phyloP scores from a whole-genome alignment of 1,284 basidiomycete species.

The Ceratobasidium sp. region DNA sequence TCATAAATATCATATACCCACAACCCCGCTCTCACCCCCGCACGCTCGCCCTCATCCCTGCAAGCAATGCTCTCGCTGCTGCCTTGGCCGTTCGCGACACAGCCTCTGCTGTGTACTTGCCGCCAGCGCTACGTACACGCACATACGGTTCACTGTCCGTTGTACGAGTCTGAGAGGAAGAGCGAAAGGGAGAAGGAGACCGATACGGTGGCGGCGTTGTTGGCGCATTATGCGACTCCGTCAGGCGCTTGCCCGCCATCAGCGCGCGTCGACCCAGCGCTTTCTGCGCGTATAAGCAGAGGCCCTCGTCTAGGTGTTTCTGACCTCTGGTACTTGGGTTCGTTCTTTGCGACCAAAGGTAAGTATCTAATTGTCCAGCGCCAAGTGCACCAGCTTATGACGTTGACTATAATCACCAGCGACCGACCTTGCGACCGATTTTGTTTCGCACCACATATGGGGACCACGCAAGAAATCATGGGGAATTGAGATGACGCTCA shows the following conservation, averaged over 20 bases:
- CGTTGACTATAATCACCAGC: constrained; percentile 61
- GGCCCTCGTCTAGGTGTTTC: constrained; percentile 68
- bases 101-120: constrained; percentile 14
- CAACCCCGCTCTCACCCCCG: constrained; percentile 5
- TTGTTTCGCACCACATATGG: constrained; percentile 78
- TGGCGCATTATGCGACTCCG: constrained; percentile 75
- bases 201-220: constrained; percentile 55
- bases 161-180: background rate
- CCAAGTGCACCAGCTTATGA: constrained; percentile 14
- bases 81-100: constrained; percentile 34
- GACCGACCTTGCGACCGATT: constrained; percentile 74
- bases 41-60: background rate
- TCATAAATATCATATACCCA: background rate
- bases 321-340: constrained; percentile 77
- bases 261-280: constrained; percentile 73
- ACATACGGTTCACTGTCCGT: constrained; percentile 6
- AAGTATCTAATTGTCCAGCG: constrained; percentile 49
- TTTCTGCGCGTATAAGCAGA: constrained; percentile 65
- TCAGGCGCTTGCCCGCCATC: constrained; percentile 73
- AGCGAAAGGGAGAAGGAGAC: constrained; percentile 6
- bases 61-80: constrained; percentile 21
- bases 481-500: constrained; percentile 90
- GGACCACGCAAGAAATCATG: constrained; percentile 87
- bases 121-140: constrained; percentile 8
- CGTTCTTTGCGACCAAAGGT: constrained; percentile 77